Conservation (phyloP, 805 yeast species). For the Cyberlindnera suaveolens region DNA sequence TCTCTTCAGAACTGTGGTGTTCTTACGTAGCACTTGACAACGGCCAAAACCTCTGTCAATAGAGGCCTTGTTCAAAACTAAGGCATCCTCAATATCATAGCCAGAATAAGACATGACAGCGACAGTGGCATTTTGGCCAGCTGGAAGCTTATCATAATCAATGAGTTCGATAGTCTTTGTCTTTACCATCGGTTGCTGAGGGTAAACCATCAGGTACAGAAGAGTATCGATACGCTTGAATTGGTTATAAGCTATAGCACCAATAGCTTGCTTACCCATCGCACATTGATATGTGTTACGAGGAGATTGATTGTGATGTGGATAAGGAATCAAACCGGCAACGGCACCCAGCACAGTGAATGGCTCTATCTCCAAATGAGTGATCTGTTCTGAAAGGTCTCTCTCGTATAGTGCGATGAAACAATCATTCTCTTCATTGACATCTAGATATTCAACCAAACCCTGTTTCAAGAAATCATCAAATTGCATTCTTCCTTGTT, state of each 20-base stretch:
- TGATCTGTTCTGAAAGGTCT: constrained; percentile 45
- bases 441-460: constrained; percentile 91
- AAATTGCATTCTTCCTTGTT: constrained; percentile 71
- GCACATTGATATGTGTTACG: constrained; percentile 92
- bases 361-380: constrained; percentile 95
- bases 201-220: constrained; percentile 93
- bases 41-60: constrained; percentile 96
- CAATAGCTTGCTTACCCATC: constrained; percentile 99
- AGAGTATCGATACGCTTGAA: constrained; percentile 92
- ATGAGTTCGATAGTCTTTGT: constrained; percentile 94
- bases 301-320: constrained; percentile 90
- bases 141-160: constrained; percentile 93
- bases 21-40: constrained; percentile 91
- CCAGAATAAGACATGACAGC: constrained; percentile 99
- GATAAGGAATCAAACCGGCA: constrained; percentile 88
- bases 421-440: constrained; percentile 94
- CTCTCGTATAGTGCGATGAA: constrained; percentile 87
- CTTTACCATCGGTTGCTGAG: constrained; percentile 99
- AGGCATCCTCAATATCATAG: constrained; percentile 98
- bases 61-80: constrained; percentile 88
- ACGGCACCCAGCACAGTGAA: constrained; percentile 90
- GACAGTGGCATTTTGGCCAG: constrained; percentile 98
- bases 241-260: constrained; percentile 97
- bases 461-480: constrained; percentile 87
- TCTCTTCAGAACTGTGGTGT: constrained; percentile 81